Conservation (phyloP, 2,329 filamentous ascomycete genomes). For the Raffaelea albimanens region DNA sequence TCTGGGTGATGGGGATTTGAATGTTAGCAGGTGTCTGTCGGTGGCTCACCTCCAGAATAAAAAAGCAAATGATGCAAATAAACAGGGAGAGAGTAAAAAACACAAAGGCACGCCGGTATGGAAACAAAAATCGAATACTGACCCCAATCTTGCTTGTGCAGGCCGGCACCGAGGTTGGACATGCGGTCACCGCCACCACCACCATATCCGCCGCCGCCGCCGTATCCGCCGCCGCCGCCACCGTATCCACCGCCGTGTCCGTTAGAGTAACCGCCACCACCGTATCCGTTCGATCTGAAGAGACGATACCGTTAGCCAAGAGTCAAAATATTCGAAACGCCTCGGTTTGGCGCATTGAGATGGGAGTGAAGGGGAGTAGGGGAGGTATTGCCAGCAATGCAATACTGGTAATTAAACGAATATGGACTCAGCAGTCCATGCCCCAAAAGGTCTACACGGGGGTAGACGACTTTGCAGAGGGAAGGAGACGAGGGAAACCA, state of each 20-base stretch:
- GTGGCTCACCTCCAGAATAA: too few species aligned
- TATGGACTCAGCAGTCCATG: too few species aligned
- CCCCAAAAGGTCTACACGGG: too few species aligned
- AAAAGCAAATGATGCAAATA: neutral
- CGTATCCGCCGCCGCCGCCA: slow-evolving; percentile 28
- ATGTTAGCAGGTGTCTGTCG: neutral
- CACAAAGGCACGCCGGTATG: neutral
- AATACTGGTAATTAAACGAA: neutral
- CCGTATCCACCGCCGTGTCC: slow-evolving; percentile 26
- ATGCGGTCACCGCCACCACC: slow-evolving; percentile 84
- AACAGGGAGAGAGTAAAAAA: neutral
- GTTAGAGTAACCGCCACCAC: slow-evolving; percentile 26
- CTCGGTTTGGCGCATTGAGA: too few species aligned
- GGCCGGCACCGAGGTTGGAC: slow-evolving; percentile 76
- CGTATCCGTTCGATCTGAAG: slow-evolving; percentile 21
- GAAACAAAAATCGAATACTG: slow-evolving; percentile 26
- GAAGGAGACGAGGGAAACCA: too few species aligned
- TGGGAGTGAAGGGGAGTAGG: too few species aligned
- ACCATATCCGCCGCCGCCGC: slow-evolving; percentile 28
- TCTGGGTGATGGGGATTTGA: slow-evolving; percentile 42
- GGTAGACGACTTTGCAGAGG: too few species aligned
- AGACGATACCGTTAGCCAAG: slow-evolving; percentile 3
- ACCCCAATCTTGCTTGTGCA: slow-evolving; percentile 89
- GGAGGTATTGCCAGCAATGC: neutral
- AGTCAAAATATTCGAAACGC: neutral